Percentiles rank a stretch among this genome's conserved stretches.
phyloP scores from a whole-genome alignment of 805 yeast genomes.

The Myxozyma kluyveri region DNA sequence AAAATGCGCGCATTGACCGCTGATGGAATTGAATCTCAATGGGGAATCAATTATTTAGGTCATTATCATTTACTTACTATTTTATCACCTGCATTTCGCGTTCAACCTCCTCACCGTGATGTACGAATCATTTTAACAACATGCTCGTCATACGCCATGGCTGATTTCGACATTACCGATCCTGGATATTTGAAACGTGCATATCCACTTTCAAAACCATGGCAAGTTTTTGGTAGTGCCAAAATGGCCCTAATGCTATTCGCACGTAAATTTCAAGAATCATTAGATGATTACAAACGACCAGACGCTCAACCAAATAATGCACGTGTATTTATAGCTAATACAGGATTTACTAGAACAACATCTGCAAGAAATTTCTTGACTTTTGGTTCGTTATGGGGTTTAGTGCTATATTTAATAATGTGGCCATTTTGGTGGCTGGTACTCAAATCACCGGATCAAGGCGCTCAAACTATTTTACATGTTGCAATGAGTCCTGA shows the following conservation, averaged over 20 bases:
- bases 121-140: conserved; percentile 77
- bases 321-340: conserved; percentile 68
- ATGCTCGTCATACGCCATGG: conserved; percentile 76
- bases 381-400: conserved; percentile 68
- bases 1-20: conserved; percentile 58
- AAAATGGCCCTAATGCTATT: conserved; percentile 73
- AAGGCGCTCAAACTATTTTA: conserved; percentile 77
- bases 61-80: conserved; percentile 79
- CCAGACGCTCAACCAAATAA: conserved; percentile 67
- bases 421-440: conserved; percentile 82
- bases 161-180: conserved; percentile 58
- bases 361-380: conserved; percentile 77
- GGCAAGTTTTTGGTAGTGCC: conserved; percentile 77
- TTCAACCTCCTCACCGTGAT: conserved; percentile 93
- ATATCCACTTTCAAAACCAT: conserved; percentile 64
- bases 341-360: conserved; percentile 90
- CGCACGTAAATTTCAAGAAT: conserved; percentile 74
- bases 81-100: conserved; percentile 75
- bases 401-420: conserved; percentile 59
- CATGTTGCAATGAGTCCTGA: conserved; percentile 73
- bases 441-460: conserved; percentile 66
- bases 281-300: conserved; percentile 56
- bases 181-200: conserved; percentile 60
- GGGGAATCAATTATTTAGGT: conserved; percentile 76
- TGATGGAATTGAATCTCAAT: conserved; percentile 86